phyloP scores from a whole-genome alignment of 2,329 filamentous ascomycete genomes.

The Fusarium sp. region DNA sequence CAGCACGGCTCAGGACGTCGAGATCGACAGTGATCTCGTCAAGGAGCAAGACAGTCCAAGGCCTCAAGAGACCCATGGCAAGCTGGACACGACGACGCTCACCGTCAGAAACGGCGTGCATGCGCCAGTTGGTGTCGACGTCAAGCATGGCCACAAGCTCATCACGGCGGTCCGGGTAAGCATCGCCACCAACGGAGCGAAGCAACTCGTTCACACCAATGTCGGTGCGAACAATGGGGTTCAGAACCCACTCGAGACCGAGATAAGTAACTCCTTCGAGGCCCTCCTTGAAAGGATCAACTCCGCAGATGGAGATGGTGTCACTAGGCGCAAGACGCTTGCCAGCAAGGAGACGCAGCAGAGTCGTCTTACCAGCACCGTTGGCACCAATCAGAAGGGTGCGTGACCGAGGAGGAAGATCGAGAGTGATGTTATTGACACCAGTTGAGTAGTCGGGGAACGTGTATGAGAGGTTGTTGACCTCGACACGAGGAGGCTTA shows the following conservation, averaged over 20 bases:
- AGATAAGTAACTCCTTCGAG: slow-evolving; percentile 97
- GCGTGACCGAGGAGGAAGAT: slow-evolving; percentile 85
- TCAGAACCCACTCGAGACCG: slow-evolving; percentile 97
- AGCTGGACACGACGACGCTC: slow-evolving; percentile 93
- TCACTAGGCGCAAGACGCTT: slow-evolving; percentile 89
- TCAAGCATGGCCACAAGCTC: slow-evolving; percentile 91
- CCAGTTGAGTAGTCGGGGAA: slow-evolving; percentile 91
- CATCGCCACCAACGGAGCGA: slow-evolving; percentile 86
- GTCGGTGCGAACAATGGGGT: slow-evolving; percentile 95
- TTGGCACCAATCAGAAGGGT: slow-evolving; percentile 97
- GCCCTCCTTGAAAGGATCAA: slow-evolving; percentile 91
- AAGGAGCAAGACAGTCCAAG: slow-evolving; percentile 91
- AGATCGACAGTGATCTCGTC: slow-evolving; percentile 98
- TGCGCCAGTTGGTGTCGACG: slow-evolving; percentile 92
- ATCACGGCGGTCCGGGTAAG: slow-evolving; percentile 85
- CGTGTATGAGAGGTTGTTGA: slow-evolving; percentile 85
- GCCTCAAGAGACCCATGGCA: slow-evolving; percentile 93
- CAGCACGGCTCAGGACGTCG: slow-evolving; percentile 86
- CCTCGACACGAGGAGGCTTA: slow-evolving; percentile 74
- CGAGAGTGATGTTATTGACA: slow-evolving; percentile 79
- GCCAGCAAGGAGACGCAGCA: slow-evolving; percentile 92
- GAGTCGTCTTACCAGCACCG: slow-evolving; percentile 96
- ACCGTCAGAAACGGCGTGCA: slow-evolving; percentile 95
- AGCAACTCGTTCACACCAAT: slow-evolving; percentile 92
- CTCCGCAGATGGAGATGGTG: slow-evolving; percentile 83